These are phyloP conservation scores for Saraca asoca DNA, from an alignment of 331 rosid genomes.

Conservation along the genomic window DNA sequence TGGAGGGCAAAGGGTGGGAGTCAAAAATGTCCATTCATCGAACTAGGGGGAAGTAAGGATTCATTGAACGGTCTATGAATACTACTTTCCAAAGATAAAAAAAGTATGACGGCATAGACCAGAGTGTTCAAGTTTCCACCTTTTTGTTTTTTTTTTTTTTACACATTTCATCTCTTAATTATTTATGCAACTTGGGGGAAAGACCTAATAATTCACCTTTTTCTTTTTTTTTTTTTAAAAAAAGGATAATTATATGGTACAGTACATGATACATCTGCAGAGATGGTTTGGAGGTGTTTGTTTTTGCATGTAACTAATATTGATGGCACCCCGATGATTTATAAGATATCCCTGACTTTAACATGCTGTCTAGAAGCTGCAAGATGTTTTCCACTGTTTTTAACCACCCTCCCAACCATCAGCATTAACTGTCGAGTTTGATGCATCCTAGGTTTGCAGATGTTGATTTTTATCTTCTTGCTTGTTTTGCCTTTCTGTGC, in stretches of 20 bases:
- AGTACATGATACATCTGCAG: neutral
- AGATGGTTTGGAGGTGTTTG: neutral
- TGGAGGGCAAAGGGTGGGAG: no score
- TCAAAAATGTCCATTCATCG: neutral
- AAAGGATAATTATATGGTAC: neutral
- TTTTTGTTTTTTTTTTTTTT: slow-evolving; percentile 4
- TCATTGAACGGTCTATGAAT: slow-evolving; percentile 5
- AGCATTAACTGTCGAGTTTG: no score
- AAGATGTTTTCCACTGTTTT: no score
- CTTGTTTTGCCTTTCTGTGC: no score
- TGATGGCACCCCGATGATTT: no score
- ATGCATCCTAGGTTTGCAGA: no score
- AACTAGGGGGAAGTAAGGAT: neutral
- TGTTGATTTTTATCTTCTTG: no score
- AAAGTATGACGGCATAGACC: slow-evolving; percentile 2
- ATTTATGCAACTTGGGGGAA: neutral
- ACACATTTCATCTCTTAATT: neutral
- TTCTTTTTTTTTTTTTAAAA: no score
- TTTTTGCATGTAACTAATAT: no score
- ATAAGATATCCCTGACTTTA: no score
- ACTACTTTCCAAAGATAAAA: neutral
- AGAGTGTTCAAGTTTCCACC: neutral
- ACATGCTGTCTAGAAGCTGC: no score
- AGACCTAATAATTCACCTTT: neutral
- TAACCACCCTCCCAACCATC: no score